Evolutionary conservation across 2,329 filamentous ascomycete genomes (phyloP).

Genomic region (Diaporthe sp.): DNA sequence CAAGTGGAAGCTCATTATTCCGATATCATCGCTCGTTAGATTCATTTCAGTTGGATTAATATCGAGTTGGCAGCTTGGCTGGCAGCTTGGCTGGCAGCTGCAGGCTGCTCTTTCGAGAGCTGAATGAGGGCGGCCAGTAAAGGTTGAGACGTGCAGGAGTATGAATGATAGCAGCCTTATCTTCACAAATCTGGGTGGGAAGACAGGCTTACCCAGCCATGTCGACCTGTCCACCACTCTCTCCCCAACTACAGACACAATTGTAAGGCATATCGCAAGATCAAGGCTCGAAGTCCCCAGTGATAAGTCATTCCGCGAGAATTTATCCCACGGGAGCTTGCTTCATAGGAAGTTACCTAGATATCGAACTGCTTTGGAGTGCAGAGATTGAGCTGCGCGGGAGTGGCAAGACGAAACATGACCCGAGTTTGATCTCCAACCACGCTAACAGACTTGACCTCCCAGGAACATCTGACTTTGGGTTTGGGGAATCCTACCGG

Average conservation of each 20-base stretch:
- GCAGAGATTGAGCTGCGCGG: neutral
- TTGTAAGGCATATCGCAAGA: neutral
- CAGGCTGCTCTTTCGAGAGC: neutral
- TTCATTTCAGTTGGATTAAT: conserved; percentile 23
- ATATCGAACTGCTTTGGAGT: neutral
- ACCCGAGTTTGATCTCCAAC: conserved; percentile 24
- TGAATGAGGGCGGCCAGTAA: neutral
- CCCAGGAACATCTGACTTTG: neutral
- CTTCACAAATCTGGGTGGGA: neutral
- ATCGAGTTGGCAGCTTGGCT: neutral
- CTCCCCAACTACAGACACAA: neutral
- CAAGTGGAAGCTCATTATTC: neutral
- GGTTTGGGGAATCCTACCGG: neutral
- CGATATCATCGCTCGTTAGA: neutral
- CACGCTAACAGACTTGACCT: neutral
- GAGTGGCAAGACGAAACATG: conserved; percentile 4
- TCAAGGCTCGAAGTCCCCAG: neutral
- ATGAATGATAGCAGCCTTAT: neutral
- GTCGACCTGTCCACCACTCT: neutral
- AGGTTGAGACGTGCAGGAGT: neutral
- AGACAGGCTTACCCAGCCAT: neutral
- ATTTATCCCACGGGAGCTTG: neutral
- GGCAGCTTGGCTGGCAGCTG: neutral
- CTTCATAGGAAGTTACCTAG: no score
- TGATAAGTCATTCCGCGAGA: neutral